Evolutionary conservation across 2,329 filamentous ascomycete species (phyloP).

Genomic region (Xylariomycetidae sp.): DNA sequence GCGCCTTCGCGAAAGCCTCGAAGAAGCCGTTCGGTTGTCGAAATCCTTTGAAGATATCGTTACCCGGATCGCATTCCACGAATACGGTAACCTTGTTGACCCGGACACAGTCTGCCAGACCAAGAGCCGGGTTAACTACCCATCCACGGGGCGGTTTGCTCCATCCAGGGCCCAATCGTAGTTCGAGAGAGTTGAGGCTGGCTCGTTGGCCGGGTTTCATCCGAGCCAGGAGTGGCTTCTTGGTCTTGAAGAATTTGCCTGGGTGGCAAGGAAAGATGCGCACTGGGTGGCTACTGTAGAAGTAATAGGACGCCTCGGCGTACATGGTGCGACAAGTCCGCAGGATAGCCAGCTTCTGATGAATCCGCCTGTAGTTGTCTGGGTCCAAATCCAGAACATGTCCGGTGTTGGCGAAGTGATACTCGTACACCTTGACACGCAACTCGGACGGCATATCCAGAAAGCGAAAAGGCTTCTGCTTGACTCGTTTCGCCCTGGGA

Average conservation of each 20-base stretch:
- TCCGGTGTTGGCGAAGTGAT: constrained; percentile 50
- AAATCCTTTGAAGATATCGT: constrained; percentile 62
- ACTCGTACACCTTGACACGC: constrained; percentile 61
- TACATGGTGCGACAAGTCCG: constrained; percentile 56
- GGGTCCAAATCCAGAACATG: constrained; percentile 61
- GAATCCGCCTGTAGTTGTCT: constrained; percentile 56
- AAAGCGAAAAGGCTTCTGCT: constrained; percentile 52
- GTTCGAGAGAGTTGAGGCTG: constrained; percentile 57
- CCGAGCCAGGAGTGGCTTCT: constrained; percentile 63
- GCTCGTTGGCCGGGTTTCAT: constrained; percentile 55
- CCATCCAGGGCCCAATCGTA: constrained; percentile 70
- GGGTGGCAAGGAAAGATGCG: constrained; percentile 62
- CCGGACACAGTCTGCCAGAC: constrained; percentile 54
- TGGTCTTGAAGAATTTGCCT: constrained; percentile 65
- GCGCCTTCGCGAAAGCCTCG: constrained; percentile 55
- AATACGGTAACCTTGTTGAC: constrained; percentile 59
- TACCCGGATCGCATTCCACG: constrained; percentile 66
- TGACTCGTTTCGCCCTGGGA: constrained; percentile 25
- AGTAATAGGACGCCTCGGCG: constrained; percentile 56
- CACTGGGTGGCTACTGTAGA: constrained; percentile 58
- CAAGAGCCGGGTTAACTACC: constrained; percentile 59
- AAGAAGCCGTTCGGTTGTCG: constrained; percentile 62
- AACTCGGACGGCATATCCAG: constrained; percentile 64
- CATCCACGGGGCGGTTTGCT: constrained; percentile 63
- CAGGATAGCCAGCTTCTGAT: constrained; percentile 54